These are phyloP conservation scores for Diaporthe citriasiana DNA, from an alignment of 2,329 filamentous ascomycete genomes.

Conservation along the genomic window DNA sequence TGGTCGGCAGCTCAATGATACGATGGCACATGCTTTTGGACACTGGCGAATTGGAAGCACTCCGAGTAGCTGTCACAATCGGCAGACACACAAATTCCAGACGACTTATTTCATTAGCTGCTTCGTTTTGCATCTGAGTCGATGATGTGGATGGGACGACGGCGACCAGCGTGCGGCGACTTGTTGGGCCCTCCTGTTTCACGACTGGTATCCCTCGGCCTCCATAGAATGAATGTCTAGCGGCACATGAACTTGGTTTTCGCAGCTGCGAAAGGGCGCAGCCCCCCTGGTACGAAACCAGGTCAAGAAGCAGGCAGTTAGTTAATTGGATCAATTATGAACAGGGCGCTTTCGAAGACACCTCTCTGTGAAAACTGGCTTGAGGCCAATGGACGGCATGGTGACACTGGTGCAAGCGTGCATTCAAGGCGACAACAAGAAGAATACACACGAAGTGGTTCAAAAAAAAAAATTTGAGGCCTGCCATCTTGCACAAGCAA, in stretches of 20 bases:
- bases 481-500: conserved; percentile 27
- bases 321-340: background rate
- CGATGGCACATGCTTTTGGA: conserved; percentile 25
- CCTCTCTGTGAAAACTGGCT: background rate
- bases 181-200: conserved; percentile 36
- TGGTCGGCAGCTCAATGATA: conserved; percentile 36
- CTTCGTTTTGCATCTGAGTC: conserved; percentile 27
- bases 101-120: conserved; percentile 18
- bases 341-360: background rate
- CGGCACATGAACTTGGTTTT: background rate
- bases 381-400: conserved; percentile 8
- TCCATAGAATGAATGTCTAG: background rate
- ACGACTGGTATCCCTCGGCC: conserved; percentile 8
- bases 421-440: background rate
- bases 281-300: background rate
- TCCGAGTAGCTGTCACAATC: conserved; percentile 37
- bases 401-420: conserved; percentile 9
- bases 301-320: background rate
- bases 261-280: background rate
- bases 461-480: conserved; percentile 5
- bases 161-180: background rate
- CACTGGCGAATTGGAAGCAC: conserved; percentile 36
- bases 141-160: conserved; percentile 8
- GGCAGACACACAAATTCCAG: conserved; percentile 24
- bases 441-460: background rate